Base-by-base conservation (phyloP, 140 eudicot genomes). In the Anethum foeniculum region DNA sequence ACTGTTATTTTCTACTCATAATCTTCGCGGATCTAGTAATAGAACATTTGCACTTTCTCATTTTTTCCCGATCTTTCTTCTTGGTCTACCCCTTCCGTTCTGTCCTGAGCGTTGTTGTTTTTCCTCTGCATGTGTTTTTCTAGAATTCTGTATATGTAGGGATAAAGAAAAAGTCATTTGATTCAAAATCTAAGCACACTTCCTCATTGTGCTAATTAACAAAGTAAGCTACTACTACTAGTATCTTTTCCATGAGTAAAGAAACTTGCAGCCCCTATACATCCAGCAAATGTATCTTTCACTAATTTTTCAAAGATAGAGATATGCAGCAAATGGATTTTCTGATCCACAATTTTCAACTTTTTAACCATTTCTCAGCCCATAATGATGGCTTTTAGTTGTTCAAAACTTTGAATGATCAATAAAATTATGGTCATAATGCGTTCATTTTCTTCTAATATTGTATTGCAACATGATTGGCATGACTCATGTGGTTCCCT, bases 361-460 rank as follows among this genome's bases (percentile, higher is more conserved):
- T 85, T 87, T 81, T 87, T 69, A 85, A 67, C 83, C 88, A 83
- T 75, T 86, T 80, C 18, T 85, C 90, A 74, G 87, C 90, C 87
- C 75, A 79, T 86, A 90, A 83, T 83, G 81, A 79, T 75, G 88
- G 87, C 91, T 88, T 86, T 84, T 81, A 82, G 78, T 74, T 86
- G 80, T 62, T 73, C 72, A 79, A 80, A 72, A 72, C 75, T 34
- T 73, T 14, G 75, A 80, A 85, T 82, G 86, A 71, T 51, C 76
- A 82, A 78, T 19, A 46, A 77, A 81, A 71, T 62, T 77, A 77
- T 81, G 52, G 74, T 77, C 77, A 71, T 77, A 78, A 49, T 83
- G 82, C 80, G 65, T 13, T 56, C 64, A 44, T 32, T 73, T 79
- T 69, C 64, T 21, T 28, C 36, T 75, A 12, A 65, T 77, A 25